Evolutionary conservation across 2,329 filamentous ascomycete genomes (phyloP).

Genomic region (Proliferodiscus dingleyae): DNA sequence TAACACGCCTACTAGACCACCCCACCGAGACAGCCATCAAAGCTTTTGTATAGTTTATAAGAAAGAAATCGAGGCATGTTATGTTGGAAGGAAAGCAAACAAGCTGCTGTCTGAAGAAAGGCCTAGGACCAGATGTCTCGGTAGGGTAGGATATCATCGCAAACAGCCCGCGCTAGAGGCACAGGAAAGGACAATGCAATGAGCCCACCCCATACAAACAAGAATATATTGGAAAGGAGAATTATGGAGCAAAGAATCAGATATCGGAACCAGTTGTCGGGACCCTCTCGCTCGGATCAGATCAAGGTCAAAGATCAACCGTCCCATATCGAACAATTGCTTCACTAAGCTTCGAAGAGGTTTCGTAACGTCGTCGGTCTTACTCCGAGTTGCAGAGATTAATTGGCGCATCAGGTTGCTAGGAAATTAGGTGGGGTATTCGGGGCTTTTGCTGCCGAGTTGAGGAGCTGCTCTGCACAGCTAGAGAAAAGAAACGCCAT

Average conservation of each 20-base stretch:
- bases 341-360: constrained; percentile 34
- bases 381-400: constrained; percentile 40
- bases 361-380: constrained; percentile 46
- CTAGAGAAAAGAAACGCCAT: constrained; percentile 19
- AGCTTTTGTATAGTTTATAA: constrained; percentile 25
- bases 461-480: constrained; percentile 23
- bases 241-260: constrained; percentile 41
- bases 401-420: constrained; percentile 35
- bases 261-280: constrained; percentile 26
- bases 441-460: constrained; percentile 17
- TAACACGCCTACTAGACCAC: constrained; percentile 14
- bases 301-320: constrained; percentile 19
- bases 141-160: constrained; percentile 30
- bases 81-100: constrained; percentile 17
- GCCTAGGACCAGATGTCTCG: constrained; percentile 28
- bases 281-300: constrained; percentile 16
- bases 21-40: constrained; percentile 25
- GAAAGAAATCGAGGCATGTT: constrained; percentile 16
- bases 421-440: constrained; percentile 33
- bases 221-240: constrained; percentile 33
- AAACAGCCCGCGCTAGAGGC: constrained; percentile 29
- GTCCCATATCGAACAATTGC: constrained; percentile 30
- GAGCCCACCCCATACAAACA: constrained; percentile 32
- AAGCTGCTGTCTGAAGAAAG: constrained; percentile 17
- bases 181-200: constrained; percentile 33